Conservation (phyloP, 2,329 filamentous ascomycete genomes). For the Fusarium transvaalense region DNA sequence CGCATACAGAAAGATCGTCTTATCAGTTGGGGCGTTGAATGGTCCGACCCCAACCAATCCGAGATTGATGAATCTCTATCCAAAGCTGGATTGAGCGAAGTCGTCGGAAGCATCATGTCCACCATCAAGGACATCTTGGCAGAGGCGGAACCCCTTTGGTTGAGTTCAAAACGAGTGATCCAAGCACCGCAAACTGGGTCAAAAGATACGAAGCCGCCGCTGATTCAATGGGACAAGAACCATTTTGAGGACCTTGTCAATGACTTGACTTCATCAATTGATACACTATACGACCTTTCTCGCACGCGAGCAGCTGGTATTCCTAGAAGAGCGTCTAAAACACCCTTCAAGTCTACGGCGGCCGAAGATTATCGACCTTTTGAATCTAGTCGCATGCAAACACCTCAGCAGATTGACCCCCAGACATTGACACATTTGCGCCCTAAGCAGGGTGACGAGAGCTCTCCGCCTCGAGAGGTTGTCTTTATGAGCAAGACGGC, state of each 20-base stretch:
- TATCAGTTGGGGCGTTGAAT: constrained; percentile 83
- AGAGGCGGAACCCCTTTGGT: constrained; percentile 80
- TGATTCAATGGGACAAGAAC: constrained; percentile 76
- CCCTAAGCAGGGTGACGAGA: constrained; percentile 55
- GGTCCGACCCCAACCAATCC: constrained; percentile 78
- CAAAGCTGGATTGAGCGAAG: constrained; percentile 79
- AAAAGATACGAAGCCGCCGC: constrained; percentile 65
- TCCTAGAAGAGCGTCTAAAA: constrained; percentile 50
- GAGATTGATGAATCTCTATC: constrained; percentile 79
- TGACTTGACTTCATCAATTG: constrained; percentile 81
- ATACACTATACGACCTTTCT: constrained; percentile 82
- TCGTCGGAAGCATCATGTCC: constrained; percentile 81
- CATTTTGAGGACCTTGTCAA: constrained; percentile 80
- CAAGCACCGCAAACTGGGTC: constrained; percentile 55
- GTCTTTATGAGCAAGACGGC: constrained; percentile 64
- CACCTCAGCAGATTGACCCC: constrained; percentile 71
- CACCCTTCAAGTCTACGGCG: constrained; percentile 53
- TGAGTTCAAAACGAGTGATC: constrained; percentile 65
- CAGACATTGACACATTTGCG: constrained; percentile 63
- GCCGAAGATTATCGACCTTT: constrained; percentile 65
- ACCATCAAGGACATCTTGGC: constrained; percentile 85
- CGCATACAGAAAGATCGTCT: constrained; percentile 84
- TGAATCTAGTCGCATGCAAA: constrained; percentile 71
- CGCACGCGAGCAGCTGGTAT: constrained; percentile 68
- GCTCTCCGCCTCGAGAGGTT: constrained; percentile 59